Conservation (phyloP, 2,329 filamentous ascomycete genomes). For the Bipolaris victoriae region DNA sequence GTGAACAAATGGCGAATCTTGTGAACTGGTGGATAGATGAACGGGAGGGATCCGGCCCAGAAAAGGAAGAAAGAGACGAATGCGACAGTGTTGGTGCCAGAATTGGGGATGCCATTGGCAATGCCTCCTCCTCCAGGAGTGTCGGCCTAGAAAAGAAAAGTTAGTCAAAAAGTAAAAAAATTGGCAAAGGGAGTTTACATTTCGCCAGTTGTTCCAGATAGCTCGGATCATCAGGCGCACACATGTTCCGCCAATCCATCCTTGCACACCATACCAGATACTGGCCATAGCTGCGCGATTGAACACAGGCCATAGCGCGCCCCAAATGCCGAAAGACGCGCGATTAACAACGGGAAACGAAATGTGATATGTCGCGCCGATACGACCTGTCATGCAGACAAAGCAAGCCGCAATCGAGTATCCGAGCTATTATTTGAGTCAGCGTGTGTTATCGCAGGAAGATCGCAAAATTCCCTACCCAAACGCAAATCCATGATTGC, state of each 20-base stretch:
- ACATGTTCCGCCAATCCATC: conserved; percentile 81
- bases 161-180: conserved; percentile 5
- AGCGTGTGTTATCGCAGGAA: not conserved
- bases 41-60: conserved; percentile 79
- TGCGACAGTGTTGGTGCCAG: conserved; percentile 75
- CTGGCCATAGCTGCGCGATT: conserved; percentile 88
- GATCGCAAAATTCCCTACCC: conserved; percentile 51
- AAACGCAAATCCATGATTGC: conserved; percentile 80
- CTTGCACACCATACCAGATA: conserved; percentile 86
- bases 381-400: conserved; percentile 73
- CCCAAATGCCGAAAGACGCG: conserved; percentile 87
- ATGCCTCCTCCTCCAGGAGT: conserved; percentile 52
- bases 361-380: conserved; percentile 87
- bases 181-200: conserved; percentile 31
- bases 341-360: conserved; percentile 83
- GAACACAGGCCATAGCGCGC: conserved; percentile 84
- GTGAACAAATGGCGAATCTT: conserved; percentile 90
- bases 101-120: conserved; percentile 70
- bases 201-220: conserved; percentile 75
- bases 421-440: conserved; percentile 58
- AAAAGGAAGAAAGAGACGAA: conserved; percentile 88
- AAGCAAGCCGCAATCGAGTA: conserved; percentile 80
- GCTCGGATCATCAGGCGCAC: conserved; percentile 87
- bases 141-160: conserved; percentile 8
- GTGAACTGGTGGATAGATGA: conserved; percentile 88